Conservation (phyloP, 2,329 filamentous ascomycete species). For the Scolecobasidium constrictum region DNA sequence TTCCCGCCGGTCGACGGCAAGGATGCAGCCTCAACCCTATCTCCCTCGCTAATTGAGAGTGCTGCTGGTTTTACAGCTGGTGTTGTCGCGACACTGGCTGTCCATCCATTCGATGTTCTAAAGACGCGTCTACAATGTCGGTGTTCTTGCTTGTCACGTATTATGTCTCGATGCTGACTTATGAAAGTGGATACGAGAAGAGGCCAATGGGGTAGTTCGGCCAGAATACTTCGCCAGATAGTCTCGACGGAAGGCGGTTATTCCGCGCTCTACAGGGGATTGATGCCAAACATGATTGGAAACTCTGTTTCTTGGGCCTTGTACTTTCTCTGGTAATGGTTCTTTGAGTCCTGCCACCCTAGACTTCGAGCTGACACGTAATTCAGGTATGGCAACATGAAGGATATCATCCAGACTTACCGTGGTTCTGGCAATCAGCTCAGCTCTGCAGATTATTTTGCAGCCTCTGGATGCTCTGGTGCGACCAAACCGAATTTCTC, state of each 20-base stretch:
- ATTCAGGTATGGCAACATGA: conserved; percentile 44
- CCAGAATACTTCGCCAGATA: conserved; percentile 42
- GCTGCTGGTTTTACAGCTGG: conserved; percentile 85
- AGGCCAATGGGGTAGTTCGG: conserved; percentile 40
- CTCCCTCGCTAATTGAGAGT: conserved; percentile 73
- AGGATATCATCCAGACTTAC: conserved; percentile 38
- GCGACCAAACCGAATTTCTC: no score
- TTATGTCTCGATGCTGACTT: neutral
- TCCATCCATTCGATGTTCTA: conserved; percentile 89
- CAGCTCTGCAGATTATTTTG: conserved; percentile 63
- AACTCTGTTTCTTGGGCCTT: conserved; percentile 85
- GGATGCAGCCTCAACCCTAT: conserved; percentile 37
- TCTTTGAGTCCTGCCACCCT: neutral
- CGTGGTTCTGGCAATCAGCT: conserved; percentile 33
- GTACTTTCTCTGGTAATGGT: conserved; percentile 64
- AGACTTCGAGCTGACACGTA: neutral
- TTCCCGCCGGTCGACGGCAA: conserved; percentile 35
- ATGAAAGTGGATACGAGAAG: conserved; percentile 17
- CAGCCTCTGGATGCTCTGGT: conserved; percentile 56
- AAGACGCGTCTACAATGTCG: conserved; percentile 90
- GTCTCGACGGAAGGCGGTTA: conserved; percentile 44
- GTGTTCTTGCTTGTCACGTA: conserved; percentile 13
- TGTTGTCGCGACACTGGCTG: conserved; percentile 70
- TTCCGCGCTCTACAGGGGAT: conserved; percentile 72
- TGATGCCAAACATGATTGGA: conserved; percentile 82